Conservation (phyloP, 306 rosid genomes). For the Sesbania bispinosa region DNA sequence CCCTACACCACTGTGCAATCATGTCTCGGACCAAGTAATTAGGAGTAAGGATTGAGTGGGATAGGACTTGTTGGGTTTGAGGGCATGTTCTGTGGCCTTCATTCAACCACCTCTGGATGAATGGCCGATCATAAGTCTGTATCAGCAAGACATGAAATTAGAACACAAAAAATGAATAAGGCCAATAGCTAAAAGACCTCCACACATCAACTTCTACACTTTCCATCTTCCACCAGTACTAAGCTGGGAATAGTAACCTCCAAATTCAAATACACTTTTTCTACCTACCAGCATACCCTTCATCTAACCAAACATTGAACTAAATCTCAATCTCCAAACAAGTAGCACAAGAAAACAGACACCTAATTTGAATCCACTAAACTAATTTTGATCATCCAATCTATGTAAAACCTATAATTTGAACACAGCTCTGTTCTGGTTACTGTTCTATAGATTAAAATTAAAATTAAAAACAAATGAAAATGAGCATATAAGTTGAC, state of each 20-base stretch:
- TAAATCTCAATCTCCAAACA: too few species aligned
- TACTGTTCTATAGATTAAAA: neutral
- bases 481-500: neutral
- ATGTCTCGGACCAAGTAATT: constrained; percentile 54
- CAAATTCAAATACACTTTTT: neutral
- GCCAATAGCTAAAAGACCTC: too few species aligned
- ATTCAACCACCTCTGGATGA: constrained; percentile 66
- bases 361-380: neutral
- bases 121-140: constrained; percentile 78
- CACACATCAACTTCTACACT: too few species aligned
- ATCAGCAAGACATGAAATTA: neutral
- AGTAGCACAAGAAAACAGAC: too few species aligned
- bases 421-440: neutral
- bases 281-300: too few species aligned
- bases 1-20: constrained; percentile 67
- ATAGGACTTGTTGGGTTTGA: constrained; percentile 61
- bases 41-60: constrained; percentile 51
- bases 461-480: neutral
- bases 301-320: too few species aligned
- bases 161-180: neutral
- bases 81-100: constrained; percentile 78
- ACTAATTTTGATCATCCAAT: neutral
- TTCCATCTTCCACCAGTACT: too few species aligned
- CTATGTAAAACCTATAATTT: neutral
- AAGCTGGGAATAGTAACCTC: too few species aligned